Evolutionary conservation across 495 filamentous ascomycete genomes (phyloP), one percentile per base, ranked within the genome.

Genomic region (Podospora tetraspora): DNA sequence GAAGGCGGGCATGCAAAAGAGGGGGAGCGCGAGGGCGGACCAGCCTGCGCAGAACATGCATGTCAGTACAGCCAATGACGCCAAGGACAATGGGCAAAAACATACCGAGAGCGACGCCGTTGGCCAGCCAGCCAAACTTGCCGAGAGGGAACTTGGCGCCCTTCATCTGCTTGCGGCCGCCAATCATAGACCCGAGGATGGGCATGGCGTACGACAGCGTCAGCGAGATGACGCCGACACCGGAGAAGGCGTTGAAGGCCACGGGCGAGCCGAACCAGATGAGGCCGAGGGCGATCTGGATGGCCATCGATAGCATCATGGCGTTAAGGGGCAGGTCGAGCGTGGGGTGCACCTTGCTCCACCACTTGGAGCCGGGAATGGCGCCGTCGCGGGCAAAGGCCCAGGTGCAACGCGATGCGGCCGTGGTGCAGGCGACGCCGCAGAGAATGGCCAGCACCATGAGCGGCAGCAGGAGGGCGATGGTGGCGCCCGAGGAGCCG

Each of bases 1-100:
- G 16, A 79, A 79, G 1, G 85, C 84, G 0, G 88, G 88, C 70
- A 90, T 81, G 73, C 88, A 90, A 76, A 90, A 90, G 16, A 90
- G 78, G 3, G 89, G 87, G 52, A 89, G 77, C 22, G 87, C 88
- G 57, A 91, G 83, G 9, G 77, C 64, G 61, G 86, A 87, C 88
- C 88, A 91, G 59, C 75, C 87, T 88, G 63, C 3, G 24, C 19
- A 16, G 13, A 37, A 29, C 22, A 61, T 8, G 24, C n/a, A 61
- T 8, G 24, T 34, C 6, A 12, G 63, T 43, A 24, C 61, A 8
- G 12, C 3, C 19, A 13, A 12, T 3, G 24, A 27, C 52, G 60
- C 30, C 66, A 74, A 64, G 76, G 69, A 64, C 60, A 27, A 59
- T 22, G 57, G 23, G 63, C 13, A 8, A 29, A 34, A 21, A 81